Evolutionary conservation across 768 basidiomycete genomes (phyloP), one percentile per base, ranked within the genome.

Genomic region (Rhizopogon sp.): DNA sequence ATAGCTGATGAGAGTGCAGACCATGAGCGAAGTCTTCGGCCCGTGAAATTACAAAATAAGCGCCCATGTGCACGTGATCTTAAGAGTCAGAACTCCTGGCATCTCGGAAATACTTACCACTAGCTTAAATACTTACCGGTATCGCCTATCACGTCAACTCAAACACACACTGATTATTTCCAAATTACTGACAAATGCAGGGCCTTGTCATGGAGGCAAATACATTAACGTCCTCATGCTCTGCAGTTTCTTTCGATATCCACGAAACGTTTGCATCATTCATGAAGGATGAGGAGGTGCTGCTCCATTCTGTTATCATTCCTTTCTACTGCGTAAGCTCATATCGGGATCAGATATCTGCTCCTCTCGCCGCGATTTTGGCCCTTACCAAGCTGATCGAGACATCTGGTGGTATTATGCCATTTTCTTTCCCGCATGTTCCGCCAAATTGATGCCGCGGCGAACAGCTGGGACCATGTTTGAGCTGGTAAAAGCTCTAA

Each of bases 351-450:
- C 43, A 92, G 89, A 81, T 90, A 53, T 85, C 90, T 0, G 79
- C 83, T 4, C 94, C 94, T 8, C 76, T 96, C 20, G 95, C 93
- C 17, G 95, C 95, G 14, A 92, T 98, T 54, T 76, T 90, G 20
- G 82, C 93, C 11, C 76, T 97, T 46, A 87, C 92, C 3, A 83
- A 94, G 65, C 75, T 93, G 35, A 84, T 97, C 58, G 79, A 88
- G 59, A 76, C 82, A 56, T 93, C 93, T 28, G 78, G 85, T 70
- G 89, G 91, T 89, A 67, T n/a, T 2, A 62, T 75, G 40, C 31
- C 20, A 22, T 56, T 17, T 45, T 14, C 53, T 60, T 55, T 47
- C 41, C 49, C 51, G 45, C 9, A 6, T 35, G 16, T 35, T 4
- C 9, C 20, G 20, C 5, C 47, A 11, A 17, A 14, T 37, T 49